These are phyloP conservation scores for Liriodendron chinense DNA, from an alignment of 164 flowering plant genomes.

Conservation along the genomic window DNA sequence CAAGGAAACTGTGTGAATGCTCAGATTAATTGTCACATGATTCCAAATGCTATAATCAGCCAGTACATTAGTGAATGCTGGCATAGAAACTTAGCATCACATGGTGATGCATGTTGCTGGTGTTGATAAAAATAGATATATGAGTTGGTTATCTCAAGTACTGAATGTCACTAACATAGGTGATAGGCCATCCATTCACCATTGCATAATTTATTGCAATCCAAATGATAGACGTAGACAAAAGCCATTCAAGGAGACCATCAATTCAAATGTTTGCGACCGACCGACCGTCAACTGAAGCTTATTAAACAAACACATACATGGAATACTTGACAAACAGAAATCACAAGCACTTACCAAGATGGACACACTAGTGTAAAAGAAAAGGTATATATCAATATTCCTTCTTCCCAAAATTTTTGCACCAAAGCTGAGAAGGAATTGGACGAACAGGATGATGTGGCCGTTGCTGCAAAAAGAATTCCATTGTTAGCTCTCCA, in stretches of 20 bases:
- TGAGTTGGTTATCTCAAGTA: neutral
- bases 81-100: too few relatives aligned
- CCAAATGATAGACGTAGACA: neutral
- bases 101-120: too few relatives aligned
- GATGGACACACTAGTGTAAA: neutral
- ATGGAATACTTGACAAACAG: neutral
- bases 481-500: neutral
- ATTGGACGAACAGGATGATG: conserved; percentile 80
- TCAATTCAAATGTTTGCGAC: neutral
- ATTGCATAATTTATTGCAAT: neutral
- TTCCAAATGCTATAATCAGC: too few relatives aligned
- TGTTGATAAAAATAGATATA: neutral
- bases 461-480: conserved; percentile 77
- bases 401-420: conserved; percentile 84
- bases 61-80: too few relatives aligned
- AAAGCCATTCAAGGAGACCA: neutral
- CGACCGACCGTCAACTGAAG: neutral
- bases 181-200: neutral
- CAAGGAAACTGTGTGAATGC: too few relatives aligned
- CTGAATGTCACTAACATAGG: neutral
- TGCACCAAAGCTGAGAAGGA: conserved; percentile 96
- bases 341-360: neutral
- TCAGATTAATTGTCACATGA: too few relatives aligned
- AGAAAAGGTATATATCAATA: conserved; percentile 28
- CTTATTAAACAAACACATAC: neutral